A percentile compares a stretch with the other conserved stretches of the same genome.
Conservation (phyloP, 108 stramenopile genomes). For the Heterococcus sp. region DNA sequence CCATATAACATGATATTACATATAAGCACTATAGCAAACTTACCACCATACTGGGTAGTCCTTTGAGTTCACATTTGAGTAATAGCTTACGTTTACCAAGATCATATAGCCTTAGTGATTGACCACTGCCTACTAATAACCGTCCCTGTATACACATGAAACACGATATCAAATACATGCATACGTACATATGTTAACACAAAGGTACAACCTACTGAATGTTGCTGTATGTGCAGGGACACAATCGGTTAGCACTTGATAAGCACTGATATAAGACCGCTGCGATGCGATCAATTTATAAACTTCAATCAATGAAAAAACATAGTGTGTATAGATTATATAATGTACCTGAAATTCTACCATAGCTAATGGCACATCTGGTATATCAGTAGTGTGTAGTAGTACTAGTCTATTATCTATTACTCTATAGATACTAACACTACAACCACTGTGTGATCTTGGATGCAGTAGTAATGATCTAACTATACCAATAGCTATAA, state of each 20-base stretch:
- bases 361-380: conserved; percentile 86
- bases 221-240: no score
- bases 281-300: no score
- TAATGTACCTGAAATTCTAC: conserved; percentile 73
- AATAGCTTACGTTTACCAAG: conserved; percentile 94
- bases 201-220: no score
- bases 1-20: no score
- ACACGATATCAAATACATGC: background rate
- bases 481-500: conserved; percentile 88
- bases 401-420: conserved; percentile 79
- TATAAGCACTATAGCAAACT: no score
- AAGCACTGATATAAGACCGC: no score
- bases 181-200: no score
- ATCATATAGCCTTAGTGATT: conserved; percentile 76
- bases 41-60: conserved; percentile 80
- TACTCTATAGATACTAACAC: conserved; percentile 74
- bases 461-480: conserved; percentile 83
- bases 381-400: conserved; percentile 83
- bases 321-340: no score
- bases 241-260: no score
- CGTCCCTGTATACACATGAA: conserved; percentile 47
- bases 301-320: no score
- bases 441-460: conserved; percentile 51
- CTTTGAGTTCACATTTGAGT: conserved; percentile 86
- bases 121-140: conserved; percentile 87